Evolutionary conservation across 73 alveolate species (phyloP).

Genomic region (Tetrahymena malaccensis): DNA sequence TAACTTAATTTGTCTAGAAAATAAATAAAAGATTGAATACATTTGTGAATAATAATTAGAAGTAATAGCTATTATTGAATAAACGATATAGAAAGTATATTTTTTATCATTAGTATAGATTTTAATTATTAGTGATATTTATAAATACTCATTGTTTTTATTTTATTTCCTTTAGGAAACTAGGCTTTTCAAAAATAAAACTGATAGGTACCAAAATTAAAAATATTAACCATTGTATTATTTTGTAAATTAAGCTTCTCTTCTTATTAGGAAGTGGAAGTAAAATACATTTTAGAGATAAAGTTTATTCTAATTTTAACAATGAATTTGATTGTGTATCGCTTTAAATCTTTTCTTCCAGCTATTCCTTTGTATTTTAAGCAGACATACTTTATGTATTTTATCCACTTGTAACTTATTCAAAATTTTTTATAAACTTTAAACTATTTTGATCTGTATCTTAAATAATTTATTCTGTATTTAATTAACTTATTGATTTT

Average conservation of each 20-base stretch:
- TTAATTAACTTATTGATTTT: neutral
- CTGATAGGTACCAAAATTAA: neutral
- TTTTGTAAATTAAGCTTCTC: neutral
- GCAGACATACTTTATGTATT: neutral
- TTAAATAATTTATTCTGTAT: neutral
- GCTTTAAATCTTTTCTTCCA: neutral
- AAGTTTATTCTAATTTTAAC: no score
- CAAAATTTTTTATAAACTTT: neutral
- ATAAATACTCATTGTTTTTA: no score
- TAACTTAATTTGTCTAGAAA: no score
- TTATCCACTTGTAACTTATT: neutral
- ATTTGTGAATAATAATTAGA: no score
- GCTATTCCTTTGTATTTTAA: neutral
- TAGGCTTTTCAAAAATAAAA: neutral
- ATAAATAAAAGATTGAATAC: no score
- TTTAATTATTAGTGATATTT: no score
- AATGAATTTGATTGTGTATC: neutral
- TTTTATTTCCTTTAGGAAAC: neutral
- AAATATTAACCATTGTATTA: neutral
- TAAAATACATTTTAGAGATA: neutral
- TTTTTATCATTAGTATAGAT: no score
- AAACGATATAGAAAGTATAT: no score
- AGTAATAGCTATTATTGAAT: no score
- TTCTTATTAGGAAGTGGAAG: neutral
- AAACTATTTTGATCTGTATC: neutral